Evolutionary conservation across 177 flowering plant genomes (phyloP).

Genomic region (Vitis hybrid): DNA sequence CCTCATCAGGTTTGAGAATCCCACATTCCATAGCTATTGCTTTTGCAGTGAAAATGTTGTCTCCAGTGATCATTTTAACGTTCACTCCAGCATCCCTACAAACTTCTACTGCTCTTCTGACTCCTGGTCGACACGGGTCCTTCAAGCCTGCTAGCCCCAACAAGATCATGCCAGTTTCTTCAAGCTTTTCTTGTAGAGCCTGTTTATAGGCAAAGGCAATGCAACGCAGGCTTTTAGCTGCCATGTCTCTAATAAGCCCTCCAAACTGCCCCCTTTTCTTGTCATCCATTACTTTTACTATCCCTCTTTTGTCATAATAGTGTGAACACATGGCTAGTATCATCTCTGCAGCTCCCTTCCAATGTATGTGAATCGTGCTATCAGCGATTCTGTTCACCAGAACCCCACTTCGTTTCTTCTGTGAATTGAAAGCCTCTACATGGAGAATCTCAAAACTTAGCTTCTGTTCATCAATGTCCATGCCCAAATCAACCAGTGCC

Average conservation of each 20-base stretch:
- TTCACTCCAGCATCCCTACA: constrained; percentile 36
- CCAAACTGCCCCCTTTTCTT: constrained; percentile 3
- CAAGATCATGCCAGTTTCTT: constrained; percentile 20
- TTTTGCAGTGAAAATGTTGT: constrained; percentile 36
- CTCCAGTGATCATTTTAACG: constrained; percentile 42
- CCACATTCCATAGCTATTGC: constrained; percentile 44
- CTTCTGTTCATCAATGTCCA: constrained; percentile 25
- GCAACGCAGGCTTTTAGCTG: constrained; percentile 36
- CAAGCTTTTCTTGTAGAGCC: constrained; percentile 3
- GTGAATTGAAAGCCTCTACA: constrained; percentile 35
- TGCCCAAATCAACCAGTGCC: constrained; percentile 22
- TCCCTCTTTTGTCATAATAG: constrained; percentile 19
- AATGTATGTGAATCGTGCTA: constrained; percentile 14
- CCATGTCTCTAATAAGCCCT: constrained; percentile 26
- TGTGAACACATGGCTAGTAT: constrained; percentile 29
- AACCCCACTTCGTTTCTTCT: constrained; percentile 41
- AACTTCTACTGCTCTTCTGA: constrained; percentile 26
- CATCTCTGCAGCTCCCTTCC: constrained; percentile 52
- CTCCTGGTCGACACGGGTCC: constrained; percentile 41
- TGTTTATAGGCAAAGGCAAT: constrained; percentile 34
- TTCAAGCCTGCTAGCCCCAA: constrained; percentile 31
- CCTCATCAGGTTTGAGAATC: constrained; percentile 21
- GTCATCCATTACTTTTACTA: constrained; percentile 13
- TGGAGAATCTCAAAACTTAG: constrained; percentile 11
- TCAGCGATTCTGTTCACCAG: constrained; percentile 12